Evolutionary conservation across 208 protist genomes (phyloP), one percentile per base, ranked within the genome.

Genomic region (Trypanosoma conorhini): DNA sequence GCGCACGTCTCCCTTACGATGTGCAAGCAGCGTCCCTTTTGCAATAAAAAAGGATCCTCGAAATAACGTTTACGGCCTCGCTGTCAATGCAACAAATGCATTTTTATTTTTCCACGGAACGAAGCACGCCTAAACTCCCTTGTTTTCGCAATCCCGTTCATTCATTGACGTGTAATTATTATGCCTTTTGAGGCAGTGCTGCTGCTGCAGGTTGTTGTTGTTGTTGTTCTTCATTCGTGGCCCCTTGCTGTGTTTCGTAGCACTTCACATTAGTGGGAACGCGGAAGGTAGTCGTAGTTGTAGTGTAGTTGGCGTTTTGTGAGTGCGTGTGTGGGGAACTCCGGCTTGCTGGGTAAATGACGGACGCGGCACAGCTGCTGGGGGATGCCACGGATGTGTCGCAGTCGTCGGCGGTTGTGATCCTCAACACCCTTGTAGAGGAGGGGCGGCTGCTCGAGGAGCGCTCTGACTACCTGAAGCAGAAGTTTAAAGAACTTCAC

Each of bases 401-500:
- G 3, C 86, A 97, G 69, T 94, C 93, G 28, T 93, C 85, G 17
- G 93, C 93, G 5, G 90, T 92, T 63, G 55, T 87, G 22, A 70
- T 89, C 15, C 68, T 97, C 2, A 83, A 93, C 73, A 85, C 83
- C 2, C 88, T 97, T 46, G 79, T 97, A 4, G 91, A 96, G 60
- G 89, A 96, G 70, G 91, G 93, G 5, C 86, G 90, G 40, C 81
- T 97, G 24, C 76, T 88, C 19, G 87, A 95, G 50, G 91, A 96
- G 74, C 83, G 93, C 9, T 85, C 89, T 4, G 81, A 93, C 22
- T 92, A 89, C 59, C 78, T 97, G 40, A 92, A 95, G 62, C 73
- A 91, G 58, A 86, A 87, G 63, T 97, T 96, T 72, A 92, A 84
- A 44, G 83, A 96, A 17, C 68, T 97, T 31, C 91, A 97, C 78